phyloP scores from a whole-genome alignment of 768 basidiomycete species.

The Mycena capillaripes region DNA sequence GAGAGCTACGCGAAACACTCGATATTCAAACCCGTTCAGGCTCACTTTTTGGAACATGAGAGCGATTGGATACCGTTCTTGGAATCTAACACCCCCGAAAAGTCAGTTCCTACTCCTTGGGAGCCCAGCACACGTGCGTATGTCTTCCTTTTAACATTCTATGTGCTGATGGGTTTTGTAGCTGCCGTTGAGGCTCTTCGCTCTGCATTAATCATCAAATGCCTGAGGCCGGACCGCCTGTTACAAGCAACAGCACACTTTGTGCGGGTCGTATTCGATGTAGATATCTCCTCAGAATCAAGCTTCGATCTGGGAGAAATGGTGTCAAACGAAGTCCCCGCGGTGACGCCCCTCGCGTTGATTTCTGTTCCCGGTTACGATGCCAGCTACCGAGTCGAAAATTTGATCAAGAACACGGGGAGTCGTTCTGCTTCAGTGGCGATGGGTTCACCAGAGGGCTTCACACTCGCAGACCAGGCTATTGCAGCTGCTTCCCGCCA shows the following conservation, averaged over 20 bases:
- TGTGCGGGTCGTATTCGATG: slow-evolving; percentile 81
- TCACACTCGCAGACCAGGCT: slow-evolving; percentile 94
- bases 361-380: slow-evolving; percentile 97
- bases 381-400: slow-evolving; percentile 97
- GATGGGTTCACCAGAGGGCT: slow-evolving; percentile 99
- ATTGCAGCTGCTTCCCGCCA: slow-evolving; percentile 93
- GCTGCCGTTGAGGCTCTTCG: slow-evolving; percentile 84
- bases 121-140: slow-evolving; percentile 80
- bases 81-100: slow-evolving; percentile 75
- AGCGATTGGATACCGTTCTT: slow-evolving; percentile 83
- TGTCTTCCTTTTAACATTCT: background rate
- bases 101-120: slow-evolving; percentile 83
- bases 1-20: slow-evolving; percentile 78
- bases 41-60: slow-evolving; percentile 71
- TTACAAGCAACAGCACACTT: slow-evolving; percentile 86
- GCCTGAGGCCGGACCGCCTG: slow-evolving; percentile 92
- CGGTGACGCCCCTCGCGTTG: slow-evolving; percentile 88
- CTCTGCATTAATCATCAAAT: slow-evolving; percentile 85
- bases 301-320: slow-evolving; percentile 83
- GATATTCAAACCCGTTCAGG: slow-evolving; percentile 83
- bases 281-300: slow-evolving; percentile 82
- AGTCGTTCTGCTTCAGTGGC: slow-evolving; percentile 91
- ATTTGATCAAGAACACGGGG: slow-evolving; percentile 82
- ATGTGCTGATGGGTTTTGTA: slow-evolving; percentile 45
- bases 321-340: slow-evolving; percentile 83